These are phyloP conservation scores for Fistulina hepatica DNA, from an alignment of 1,284 basidiomycete species.

Conservation along the genomic window DNA sequence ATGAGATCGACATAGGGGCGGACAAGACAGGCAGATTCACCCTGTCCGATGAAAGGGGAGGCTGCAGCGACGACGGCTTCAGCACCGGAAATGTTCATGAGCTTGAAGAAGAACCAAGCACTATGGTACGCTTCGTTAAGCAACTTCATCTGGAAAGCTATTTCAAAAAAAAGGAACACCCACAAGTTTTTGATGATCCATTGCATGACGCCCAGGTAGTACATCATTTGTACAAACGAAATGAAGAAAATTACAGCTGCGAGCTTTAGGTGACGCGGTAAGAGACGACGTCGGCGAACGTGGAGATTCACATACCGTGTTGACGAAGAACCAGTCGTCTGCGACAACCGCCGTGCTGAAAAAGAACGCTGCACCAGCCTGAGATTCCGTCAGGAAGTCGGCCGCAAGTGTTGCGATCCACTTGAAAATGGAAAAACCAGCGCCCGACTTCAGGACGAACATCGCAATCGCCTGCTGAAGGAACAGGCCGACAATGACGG, in stretches of 20 bases:
- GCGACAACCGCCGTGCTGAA: slow-evolving; percentile 51
- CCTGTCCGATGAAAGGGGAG: slow-evolving; percentile 83
- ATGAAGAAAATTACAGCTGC: slow-evolving; percentile 78
- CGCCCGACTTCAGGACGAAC: slow-evolving; percentile 73
- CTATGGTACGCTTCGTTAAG: slow-evolving; percentile 26
- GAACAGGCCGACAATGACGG: slow-evolving; percentile 77
- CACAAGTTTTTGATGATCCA: slow-evolving; percentile 78
- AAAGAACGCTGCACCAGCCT: slow-evolving; percentile 67
- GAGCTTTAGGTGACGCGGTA: slow-evolving; percentile 34
- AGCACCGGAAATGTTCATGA: slow-evolving; percentile 79
- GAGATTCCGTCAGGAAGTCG: slow-evolving; percentile 57
- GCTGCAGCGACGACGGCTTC: slow-evolving; percentile 88
- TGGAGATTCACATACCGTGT: slow-evolving; percentile 38
- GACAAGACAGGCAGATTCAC: slow-evolving; percentile 75
- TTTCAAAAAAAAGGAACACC: slow-evolving; percentile 18
- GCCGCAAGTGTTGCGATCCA: slow-evolving; percentile 70
- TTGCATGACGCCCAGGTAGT: slow-evolving; percentile 82
- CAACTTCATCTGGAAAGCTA: neutral
- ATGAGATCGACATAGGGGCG: slow-evolving; percentile 80
- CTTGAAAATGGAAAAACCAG: slow-evolving; percentile 72
- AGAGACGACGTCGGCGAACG: slow-evolving; percentile 1
- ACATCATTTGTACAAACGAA: slow-evolving; percentile 80
- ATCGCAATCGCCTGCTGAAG: slow-evolving; percentile 75
- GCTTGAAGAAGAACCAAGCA: slow-evolving; percentile 89
- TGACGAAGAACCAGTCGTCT: slow-evolving; percentile 75